Evolutionary conservation across 1,284 basidiomycete genomes (phyloP).

Genomic region (Stygiomarasmius scandens): DNA sequence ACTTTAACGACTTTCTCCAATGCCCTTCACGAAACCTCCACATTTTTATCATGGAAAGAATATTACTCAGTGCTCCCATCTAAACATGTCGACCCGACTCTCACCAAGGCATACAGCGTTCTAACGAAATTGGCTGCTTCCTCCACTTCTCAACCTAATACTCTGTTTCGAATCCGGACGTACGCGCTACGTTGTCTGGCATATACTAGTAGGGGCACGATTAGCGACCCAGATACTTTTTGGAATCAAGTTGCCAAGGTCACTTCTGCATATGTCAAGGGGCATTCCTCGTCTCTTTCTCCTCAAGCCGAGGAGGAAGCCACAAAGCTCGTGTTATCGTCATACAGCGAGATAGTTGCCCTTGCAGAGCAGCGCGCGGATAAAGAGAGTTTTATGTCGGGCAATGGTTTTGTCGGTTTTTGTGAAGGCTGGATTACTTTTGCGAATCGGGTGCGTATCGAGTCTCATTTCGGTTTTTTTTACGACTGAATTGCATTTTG

Average conservation of each 20-base stretch:
- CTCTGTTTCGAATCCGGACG: slow-evolving; percentile 49
- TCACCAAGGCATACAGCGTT: slow-evolving; percentile 59
- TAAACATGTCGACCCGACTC: slow-evolving; percentile 58
- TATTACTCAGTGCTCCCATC: slow-evolving; percentile 39
- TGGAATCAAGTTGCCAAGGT: slow-evolving; percentile 70
- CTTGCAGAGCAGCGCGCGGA: slow-evolving; percentile 40
- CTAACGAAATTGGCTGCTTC: slow-evolving; percentile 48
- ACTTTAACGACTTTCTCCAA: slow-evolving; percentile 31
- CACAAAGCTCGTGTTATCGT: slow-evolving; percentile 40
- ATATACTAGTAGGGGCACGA: slow-evolving; percentile 43
- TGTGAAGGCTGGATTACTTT: slow-evolving; percentile 67
- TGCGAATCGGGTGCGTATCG: slow-evolving; percentile 48
- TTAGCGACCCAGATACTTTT: slow-evolving; percentile 48
- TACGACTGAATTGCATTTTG: slow-evolving; percentile 1
- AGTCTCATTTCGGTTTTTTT: slow-evolving; percentile 12
- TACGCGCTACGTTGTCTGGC: slow-evolving; percentile 52
- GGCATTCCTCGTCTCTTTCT: slow-evolving; percentile 22
- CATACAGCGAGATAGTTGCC: slow-evolving; percentile 43
- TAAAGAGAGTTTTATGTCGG: slow-evolving; percentile 41
- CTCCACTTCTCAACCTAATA: slow-evolving; percentile 24
- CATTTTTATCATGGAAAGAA: slow-evolving; percentile 58
- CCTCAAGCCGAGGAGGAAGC: slow-evolving; percentile 33
- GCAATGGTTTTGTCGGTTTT: slow-evolving; percentile 56
- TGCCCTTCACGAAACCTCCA: slow-evolving; percentile 35
- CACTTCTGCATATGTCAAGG: slow-evolving; percentile 45